Conservation (phyloP, 2,329 filamentous ascomycete species). For the Sphaerulina populicola region DNA sequence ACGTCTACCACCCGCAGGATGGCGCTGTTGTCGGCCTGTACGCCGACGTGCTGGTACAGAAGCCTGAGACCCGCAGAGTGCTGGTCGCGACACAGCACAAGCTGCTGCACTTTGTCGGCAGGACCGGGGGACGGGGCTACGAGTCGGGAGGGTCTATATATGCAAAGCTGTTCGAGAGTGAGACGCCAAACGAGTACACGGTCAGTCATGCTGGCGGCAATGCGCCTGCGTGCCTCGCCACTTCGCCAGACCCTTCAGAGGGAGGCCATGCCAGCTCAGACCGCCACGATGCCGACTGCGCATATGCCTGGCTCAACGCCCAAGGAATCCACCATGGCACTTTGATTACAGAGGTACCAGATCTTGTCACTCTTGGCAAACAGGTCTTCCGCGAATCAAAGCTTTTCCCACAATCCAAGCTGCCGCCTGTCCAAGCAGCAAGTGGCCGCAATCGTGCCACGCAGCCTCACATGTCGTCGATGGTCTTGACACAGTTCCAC, state of each 20-base stretch:
- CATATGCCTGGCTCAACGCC: slow-evolving; percentile 83
- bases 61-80: slow-evolving; percentile 64
- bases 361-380: slow-evolving; percentile 57
- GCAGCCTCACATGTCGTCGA: slow-evolving; percentile 66
- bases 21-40: slow-evolving; percentile 78
- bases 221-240: slow-evolving; percentile 58
- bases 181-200: slow-evolving; percentile 70
- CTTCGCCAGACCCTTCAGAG: slow-evolving; percentile 64
- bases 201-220: slow-evolving; percentile 52
- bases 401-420: slow-evolving; percentile 63
- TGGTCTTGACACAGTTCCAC: slow-evolving; percentile 89
- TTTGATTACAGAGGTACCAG: slow-evolving; percentile 50
- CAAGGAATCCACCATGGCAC: slow-evolving; percentile 85
- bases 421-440: slow-evolving; percentile 59
- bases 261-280: slow-evolving; percentile 33
- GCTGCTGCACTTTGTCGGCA: slow-evolving; percentile 73
- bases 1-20: slow-evolving; percentile 72
- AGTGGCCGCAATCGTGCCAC: slow-evolving; percentile 57
- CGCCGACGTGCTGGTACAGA: slow-evolving; percentile 63
- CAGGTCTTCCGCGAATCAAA: slow-evolving; percentile 72
- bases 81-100: slow-evolving; percentile 70
- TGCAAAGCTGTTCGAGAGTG: slow-evolving; percentile 75
- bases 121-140: slow-evolving; percentile 59
- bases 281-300: slow-evolving; percentile 46
- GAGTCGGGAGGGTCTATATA: slow-evolving; percentile 75